Evolutionary conservation across 306 rosid species (phyloP).

Genomic region (Pterocarpus macrocarpus): DNA sequence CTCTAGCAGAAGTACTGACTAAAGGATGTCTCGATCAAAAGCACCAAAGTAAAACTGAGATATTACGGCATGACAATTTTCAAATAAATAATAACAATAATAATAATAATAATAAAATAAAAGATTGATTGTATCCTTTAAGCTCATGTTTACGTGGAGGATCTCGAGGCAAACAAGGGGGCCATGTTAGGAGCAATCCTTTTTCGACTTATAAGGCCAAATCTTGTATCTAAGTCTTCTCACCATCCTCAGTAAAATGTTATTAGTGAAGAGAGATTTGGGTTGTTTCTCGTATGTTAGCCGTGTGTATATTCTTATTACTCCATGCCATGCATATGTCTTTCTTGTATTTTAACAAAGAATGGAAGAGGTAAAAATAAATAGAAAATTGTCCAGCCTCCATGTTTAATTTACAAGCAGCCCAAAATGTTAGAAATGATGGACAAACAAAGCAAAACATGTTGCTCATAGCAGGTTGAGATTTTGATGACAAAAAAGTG

Average conservation of each 20-base stretch:
- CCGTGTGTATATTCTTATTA: neutral
- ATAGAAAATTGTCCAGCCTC: neutral
- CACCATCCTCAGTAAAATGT: neutral
- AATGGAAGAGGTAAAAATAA: neutral
- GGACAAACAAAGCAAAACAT: conserved; percentile 16
- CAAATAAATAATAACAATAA: neutral
- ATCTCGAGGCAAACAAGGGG: neutral
- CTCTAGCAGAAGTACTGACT: conserved; percentile 13
- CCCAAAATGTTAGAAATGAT: conserved; percentile 28
- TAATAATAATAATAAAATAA: neutral
- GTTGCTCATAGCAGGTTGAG: conserved; percentile 11
- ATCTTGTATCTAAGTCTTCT: neutral
- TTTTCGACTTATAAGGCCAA: conserved; percentile 12
- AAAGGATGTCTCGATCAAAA: conserved; percentile 39
- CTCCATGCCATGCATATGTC: neutral
- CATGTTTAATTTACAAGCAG: neutral
- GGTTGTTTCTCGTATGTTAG: neutral
- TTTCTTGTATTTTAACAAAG: neutral
- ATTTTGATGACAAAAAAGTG: conserved; percentile 10
- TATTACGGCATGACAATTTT: conserved; percentile 16
- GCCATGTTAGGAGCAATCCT: conserved; percentile 6
- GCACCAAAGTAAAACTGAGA: neutral
- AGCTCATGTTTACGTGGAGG: conserved; percentile 24
- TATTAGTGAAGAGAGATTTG: neutral
- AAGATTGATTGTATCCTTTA: neutral